Conservation (phyloP, 345 rosid genomes). For the Durio zibethinus region DNA sequence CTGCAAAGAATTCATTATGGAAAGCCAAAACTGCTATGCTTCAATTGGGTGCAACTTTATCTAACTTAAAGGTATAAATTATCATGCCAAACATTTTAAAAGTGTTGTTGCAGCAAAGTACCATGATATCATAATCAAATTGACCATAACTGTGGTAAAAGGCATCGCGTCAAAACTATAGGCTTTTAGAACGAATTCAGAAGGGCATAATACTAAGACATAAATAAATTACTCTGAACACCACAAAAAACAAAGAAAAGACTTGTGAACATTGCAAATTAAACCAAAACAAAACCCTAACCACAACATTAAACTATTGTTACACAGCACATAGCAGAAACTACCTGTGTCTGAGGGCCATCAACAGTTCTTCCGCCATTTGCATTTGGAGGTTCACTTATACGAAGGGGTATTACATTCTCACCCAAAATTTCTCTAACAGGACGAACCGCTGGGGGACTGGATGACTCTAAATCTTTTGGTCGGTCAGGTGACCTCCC, state of each 20-base stretch:
- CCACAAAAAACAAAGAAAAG: neutral
- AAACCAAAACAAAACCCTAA: neutral
- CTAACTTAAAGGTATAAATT: neutral
- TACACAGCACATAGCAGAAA: slow-evolving; percentile 16
- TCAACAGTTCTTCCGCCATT: slow-evolving; percentile 48
- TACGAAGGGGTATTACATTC: slow-evolving; percentile 70
- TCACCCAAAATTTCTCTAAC: slow-evolving; percentile 92
- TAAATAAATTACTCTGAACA: neutral
- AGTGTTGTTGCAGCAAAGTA: neutral
- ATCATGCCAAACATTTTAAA: neutral
- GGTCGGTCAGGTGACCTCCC: slow-evolving; percentile 68
- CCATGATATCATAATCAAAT: neutral
- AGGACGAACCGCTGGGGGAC: slow-evolving; percentile 80
- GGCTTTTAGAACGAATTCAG: neutral
- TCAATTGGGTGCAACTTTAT: neutral
- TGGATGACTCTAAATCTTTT: slow-evolving; percentile 55
- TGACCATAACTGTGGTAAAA: neutral
- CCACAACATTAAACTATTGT: neutral
- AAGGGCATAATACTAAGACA: neutral
- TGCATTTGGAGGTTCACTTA: slow-evolving; percentile 82
- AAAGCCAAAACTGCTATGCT: neutral
- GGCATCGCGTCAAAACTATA: neutral
- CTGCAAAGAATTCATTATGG: neutral
- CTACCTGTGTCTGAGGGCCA: slow-evolving; percentile 56
- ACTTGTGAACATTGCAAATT: neutral